These are phyloP conservation scores for Penicillium psychrosexuale DNA, from an alignment of 2,329 filamentous ascomycete genomes.

Conservation along the genomic window DNA sequence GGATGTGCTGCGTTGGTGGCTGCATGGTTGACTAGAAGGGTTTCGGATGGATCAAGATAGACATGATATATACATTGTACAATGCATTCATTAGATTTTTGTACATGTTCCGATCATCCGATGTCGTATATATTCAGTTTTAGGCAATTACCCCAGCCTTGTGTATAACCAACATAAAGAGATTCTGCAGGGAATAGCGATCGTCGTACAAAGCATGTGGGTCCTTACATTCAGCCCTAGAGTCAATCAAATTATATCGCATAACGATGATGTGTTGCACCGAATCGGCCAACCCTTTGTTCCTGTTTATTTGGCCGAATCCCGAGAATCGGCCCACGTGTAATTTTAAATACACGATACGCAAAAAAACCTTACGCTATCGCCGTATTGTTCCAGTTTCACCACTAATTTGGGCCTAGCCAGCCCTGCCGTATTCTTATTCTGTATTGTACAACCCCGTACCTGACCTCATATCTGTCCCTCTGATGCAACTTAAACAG, in stretches of 20 bases:
- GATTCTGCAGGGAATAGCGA: not conserved
- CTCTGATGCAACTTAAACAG: conserved; percentile 19
- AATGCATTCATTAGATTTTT: not conserved
- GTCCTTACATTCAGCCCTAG: not conserved
- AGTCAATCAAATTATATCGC: not conserved
- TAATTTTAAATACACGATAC: conserved; percentile 9
- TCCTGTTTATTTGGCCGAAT: conserved; percentile 2
- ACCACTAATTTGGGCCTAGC: not conserved
- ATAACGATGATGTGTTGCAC: not conserved
- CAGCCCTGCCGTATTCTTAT: conserved; percentile 4
- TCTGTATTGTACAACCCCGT: conserved; percentile 10
- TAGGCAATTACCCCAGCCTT: not conserved
- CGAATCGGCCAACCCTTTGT: not conserved
- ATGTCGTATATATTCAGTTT: not conserved
- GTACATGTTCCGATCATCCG: not conserved
- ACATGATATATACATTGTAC: not conserved
- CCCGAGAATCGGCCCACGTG: conserved; percentile 11
- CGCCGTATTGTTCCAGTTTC: not conserved
- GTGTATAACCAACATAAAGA: not conserved
- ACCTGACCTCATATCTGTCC: conserved; percentile 14
- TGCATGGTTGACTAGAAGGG: conserved; percentile 66
- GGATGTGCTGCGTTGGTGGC: conserved; percentile 75
- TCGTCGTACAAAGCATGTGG: not conserved
- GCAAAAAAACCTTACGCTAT: not conserved
- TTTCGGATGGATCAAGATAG: conserved; percentile 56